A percentile compares a stretch with the other conserved stretches of the same genome.
Evolutionary conservation across 495 filamentous ascomycete species (phyloP).

Genomic region (Hamigera avellanea): DNA sequence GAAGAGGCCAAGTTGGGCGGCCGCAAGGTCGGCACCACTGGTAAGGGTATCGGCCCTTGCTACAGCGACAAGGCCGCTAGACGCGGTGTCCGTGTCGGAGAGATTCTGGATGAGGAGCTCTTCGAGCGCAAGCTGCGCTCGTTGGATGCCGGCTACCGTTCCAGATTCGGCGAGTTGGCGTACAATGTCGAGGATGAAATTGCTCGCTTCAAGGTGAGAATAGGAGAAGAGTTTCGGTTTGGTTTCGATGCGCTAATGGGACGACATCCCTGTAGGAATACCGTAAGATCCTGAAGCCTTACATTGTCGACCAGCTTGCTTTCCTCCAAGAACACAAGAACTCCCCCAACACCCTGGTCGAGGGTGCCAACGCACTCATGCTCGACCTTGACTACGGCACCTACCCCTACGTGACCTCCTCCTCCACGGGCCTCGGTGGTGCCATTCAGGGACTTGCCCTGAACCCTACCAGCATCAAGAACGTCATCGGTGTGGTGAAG

Average conservation of each 20-base stretch:
- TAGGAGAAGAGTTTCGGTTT: too few species aligned
- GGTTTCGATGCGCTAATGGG: not conserved
- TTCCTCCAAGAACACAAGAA: constrained; percentile 38
- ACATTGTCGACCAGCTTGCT: constrained; percentile 52
- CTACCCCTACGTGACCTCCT: constrained; percentile 79
- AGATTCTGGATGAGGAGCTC: constrained; percentile 59
- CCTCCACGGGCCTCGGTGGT: constrained; percentile 64
- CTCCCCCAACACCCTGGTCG: constrained; percentile 60
- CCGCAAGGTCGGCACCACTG: constrained; percentile 44
- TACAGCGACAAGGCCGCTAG: constrained; percentile 75
- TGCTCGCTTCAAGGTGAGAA: constrained; percentile 42
- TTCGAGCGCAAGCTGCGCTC: constrained; percentile 65
- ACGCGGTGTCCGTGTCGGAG: constrained; percentile 60
- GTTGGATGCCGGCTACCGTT: constrained; percentile 54
- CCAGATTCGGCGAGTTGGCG: constrained; percentile 60
- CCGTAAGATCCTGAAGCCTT: constrained; percentile 52
- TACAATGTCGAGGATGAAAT: constrained; percentile 81
- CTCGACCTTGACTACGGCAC: constrained; percentile 68
- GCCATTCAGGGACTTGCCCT: constrained; percentile 59
- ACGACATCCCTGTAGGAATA: constrained; percentile 39
- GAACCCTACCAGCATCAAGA: constrained; percentile 35
- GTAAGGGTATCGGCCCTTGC: constrained; percentile 64
- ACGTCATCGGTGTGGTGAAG: constrained; percentile 78
- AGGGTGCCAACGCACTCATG: constrained; percentile 85
- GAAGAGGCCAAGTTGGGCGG: constrained; percentile 70